A percentile compares a stretch with the other conserved stretches of the same genome.
Conservation (phyloP, 192 early-diverging fungal species). For the Kappamyces sp. region DNA sequence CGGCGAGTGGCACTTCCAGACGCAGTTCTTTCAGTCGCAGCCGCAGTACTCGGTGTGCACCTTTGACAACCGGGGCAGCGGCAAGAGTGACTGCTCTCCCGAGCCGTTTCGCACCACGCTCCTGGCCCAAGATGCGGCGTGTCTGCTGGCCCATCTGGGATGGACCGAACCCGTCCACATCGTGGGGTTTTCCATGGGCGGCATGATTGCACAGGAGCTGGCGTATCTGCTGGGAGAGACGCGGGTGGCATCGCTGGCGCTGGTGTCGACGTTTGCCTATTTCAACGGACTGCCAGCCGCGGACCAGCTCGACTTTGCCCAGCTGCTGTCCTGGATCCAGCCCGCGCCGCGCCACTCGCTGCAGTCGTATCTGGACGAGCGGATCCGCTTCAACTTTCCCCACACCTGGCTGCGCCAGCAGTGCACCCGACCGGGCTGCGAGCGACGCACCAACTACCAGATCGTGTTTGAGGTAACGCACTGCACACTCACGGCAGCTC, state of each 20-base stretch:
- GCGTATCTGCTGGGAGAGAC: constrained; percentile 46
- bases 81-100: constrained; percentile 40
- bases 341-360: too few species aligned
- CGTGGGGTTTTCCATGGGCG: constrained; percentile 79
- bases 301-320: too few species aligned
- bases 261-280: constrained; percentile 44
- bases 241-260: constrained; percentile 47
- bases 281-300: constrained; percentile 28
- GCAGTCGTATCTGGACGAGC: too few species aligned
- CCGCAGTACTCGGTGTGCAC: constrained; percentile 65
- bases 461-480: too few species aligned
- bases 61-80: constrained; percentile 86
- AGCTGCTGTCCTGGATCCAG: too few species aligned
- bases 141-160: constrained; percentile 64
- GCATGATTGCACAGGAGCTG: constrained; percentile 79
- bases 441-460: too few species aligned
- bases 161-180: constrained; percentile 68
- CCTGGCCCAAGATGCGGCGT: constrained; percentile 68
- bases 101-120: constrained; percentile 53
- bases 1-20: constrained; percentile 49
- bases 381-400: too few species aligned
- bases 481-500: too few species aligned
- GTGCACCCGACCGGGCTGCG: too few species aligned
- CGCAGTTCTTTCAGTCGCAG: constrained; percentile 56
- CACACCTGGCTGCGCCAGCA: too few species aligned